phyloP scores from a whole-genome alignment of 169 alveolate species.

The Cryptosporidium bovis region DNA sequence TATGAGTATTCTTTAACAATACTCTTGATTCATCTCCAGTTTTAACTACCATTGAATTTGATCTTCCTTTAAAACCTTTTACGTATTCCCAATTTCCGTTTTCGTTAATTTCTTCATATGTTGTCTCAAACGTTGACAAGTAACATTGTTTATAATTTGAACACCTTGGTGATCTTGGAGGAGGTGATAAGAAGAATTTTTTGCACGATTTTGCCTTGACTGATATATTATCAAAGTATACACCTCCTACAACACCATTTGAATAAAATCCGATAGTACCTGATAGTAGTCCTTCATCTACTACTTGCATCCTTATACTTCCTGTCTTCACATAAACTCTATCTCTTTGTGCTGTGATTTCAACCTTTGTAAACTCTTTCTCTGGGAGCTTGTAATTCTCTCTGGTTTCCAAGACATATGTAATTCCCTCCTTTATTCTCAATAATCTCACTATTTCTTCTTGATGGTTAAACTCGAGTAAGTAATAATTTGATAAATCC shows the following conservation, averaged over 20 bases:
- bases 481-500: constrained; percentile 86
- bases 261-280: constrained; percentile 89
- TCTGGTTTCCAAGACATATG: constrained; percentile 77
- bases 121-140: constrained; percentile 71
- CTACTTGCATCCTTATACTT: constrained; percentile 72
- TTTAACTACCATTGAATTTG: constrained; percentile 9
- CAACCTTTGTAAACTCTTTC: constrained; percentile 11
- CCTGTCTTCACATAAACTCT: constrained; percentile 37
- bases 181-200: constrained; percentile 60
- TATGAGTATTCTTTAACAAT: constrained; percentile 34
- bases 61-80: constrained; percentile 74
- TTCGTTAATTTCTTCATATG: constrained; percentile 57
- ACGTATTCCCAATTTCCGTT: constrained; percentile 74
- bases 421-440: constrained; percentile 85
- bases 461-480: constrained; percentile 83
- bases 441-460: constrained; percentile 83
- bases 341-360: constrained; percentile 53
- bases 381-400: constrained; percentile 18
- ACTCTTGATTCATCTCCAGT: constrained; percentile 37
- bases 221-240: constrained; percentile 84
- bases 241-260: constrained; percentile 86
- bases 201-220: constrained; percentile 83
- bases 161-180: constrained; percentile 80
- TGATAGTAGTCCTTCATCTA: constrained; percentile 86
- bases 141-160: constrained; percentile 76